A percentile compares a stretch with the other conserved stretches of the same genome.
phyloP scores from a whole-genome alignment of 1,284 basidiomycete genomes.

The Cryptococcus sp. region DNA sequence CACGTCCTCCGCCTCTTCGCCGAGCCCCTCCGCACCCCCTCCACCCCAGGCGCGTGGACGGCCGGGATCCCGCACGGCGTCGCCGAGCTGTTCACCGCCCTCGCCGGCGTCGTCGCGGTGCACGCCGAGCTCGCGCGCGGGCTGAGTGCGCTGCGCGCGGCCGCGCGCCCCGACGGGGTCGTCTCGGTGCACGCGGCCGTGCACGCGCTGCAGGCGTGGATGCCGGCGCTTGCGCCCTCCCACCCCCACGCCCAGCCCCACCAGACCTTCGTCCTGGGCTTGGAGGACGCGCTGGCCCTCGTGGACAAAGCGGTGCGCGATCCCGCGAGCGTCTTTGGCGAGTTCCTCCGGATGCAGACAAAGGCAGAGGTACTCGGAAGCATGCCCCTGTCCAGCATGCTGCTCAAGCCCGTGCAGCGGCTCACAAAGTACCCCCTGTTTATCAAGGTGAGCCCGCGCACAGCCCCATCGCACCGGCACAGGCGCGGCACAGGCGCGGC shows the following conservation, averaged over 20 bases:
- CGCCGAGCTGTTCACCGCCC: slow-evolving; percentile 71
- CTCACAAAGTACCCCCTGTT: slow-evolving; percentile 68
- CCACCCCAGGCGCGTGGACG: slow-evolving; percentile 73
- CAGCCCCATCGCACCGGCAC: too few species aligned
- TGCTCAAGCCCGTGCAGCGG: slow-evolving; percentile 71
- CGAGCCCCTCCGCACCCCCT: slow-evolving; percentile 63
- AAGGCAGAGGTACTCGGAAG: slow-evolving; percentile 62
- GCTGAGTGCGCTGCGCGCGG: background rate
- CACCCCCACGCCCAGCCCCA: slow-evolving; percentile 55
- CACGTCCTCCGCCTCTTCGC: slow-evolving; percentile 67
- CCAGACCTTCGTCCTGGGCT: slow-evolving; percentile 74
- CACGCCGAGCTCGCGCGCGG: slow-evolving; percentile 51
- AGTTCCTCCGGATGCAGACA: slow-evolving; percentile 75
- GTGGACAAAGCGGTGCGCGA: slow-evolving; percentile 60
- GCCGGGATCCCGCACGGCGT: slow-evolving; percentile 67
- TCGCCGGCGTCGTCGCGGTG: slow-evolving; percentile 75
- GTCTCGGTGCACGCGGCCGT: slow-evolving; percentile 59
- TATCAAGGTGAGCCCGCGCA: slow-evolving; percentile 64
- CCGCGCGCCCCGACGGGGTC: slow-evolving; percentile 47
- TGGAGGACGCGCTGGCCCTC: slow-evolving; percentile 60
- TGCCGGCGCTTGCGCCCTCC: slow-evolving; percentile 66
- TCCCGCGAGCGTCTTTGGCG: slow-evolving; percentile 66
- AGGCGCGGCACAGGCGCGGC: too few species aligned
- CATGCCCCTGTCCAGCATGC: slow-evolving; percentile 62
- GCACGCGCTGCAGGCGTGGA: slow-evolving; percentile 58